phyloP scores from a whole-genome alignment of 1,139 yeast species.

The Saccharomyces hybrid region DNA sequence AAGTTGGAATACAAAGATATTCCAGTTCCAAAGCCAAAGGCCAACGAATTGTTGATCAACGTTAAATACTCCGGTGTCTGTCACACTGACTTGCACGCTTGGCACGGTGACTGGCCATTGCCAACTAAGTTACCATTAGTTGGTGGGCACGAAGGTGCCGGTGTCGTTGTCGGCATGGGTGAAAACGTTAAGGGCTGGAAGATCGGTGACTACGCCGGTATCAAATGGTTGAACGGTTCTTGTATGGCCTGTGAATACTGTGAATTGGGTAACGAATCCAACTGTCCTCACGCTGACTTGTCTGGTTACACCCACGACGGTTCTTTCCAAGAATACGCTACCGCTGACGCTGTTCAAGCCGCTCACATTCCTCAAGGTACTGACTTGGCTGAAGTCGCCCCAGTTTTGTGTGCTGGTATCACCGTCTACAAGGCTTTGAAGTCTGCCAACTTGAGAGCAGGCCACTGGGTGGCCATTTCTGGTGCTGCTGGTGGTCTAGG shows the following conservation, averaged over 20 bases:
- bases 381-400: constrained; percentile 52
- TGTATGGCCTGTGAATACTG: constrained; percentile 57
- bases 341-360: constrained; percentile 62
- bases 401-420: constrained; percentile 63
- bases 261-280: constrained; percentile 47
- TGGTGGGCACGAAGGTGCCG: constrained; percentile 69
- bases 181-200: constrained; percentile 51
- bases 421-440: constrained; percentile 63
- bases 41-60: constrained; percentile 50
- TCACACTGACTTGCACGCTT: constrained; percentile 61
- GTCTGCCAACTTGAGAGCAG: constrained; percentile 48
- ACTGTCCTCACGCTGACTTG: constrained; percentile 53
- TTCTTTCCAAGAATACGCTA: constrained; percentile 60
- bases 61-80: constrained; percentile 61
- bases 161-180: constrained; percentile 55
- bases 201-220: constrained; percentile 57
- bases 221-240: constrained; percentile 61
- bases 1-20: constrained; percentile 45
- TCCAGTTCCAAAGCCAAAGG: constrained; percentile 51
- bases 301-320: constrained; percentile 66
- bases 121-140: constrained; percentile 52
- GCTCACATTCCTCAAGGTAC: constrained; percentile 52
- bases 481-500: constrained; percentile 70
- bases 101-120: constrained; percentile 64
- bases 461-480: constrained; percentile 57